Evolutionary conservation across 1,139 yeast genomes (phyloP).

Genomic region (Tardiomyces depauwii): DNA sequence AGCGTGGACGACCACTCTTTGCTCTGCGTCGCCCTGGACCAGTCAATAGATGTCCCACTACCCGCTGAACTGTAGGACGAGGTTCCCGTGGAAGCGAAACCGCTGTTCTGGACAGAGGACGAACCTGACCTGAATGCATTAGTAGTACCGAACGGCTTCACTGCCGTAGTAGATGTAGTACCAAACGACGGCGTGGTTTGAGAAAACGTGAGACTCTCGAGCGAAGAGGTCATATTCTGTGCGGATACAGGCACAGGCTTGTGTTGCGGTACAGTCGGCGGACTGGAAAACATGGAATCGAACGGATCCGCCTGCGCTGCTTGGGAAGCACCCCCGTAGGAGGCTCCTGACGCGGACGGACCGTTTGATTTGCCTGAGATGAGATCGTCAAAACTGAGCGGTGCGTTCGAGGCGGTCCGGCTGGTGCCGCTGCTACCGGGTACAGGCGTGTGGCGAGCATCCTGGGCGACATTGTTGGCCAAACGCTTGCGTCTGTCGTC

Average conservation of each 20-base stretch:
- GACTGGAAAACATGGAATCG: background rate
- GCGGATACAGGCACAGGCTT: background rate
- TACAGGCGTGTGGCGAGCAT: background rate
- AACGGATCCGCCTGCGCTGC: background rate
- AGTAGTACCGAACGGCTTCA: too few relatives aligned
- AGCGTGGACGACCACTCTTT: background rate
- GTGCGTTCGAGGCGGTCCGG: background rate
- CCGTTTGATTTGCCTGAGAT: constrained; percentile 7
- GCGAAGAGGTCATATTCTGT: background rate
- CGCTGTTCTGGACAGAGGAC: too few relatives aligned
- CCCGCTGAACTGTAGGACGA: too few relatives aligned
- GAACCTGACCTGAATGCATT: too few relatives aligned
- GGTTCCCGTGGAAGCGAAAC: too few relatives aligned
- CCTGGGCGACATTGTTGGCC: background rate
- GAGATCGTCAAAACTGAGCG: constrained; percentile 5
- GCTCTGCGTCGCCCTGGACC: constrained; percentile 3
- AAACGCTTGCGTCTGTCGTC: constrained; percentile 9
- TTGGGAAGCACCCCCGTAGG: background rate
- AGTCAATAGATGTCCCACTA: constrained; percentile 2
- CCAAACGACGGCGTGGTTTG: background rate
- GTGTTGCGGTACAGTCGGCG: background rate
- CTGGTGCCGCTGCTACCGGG: background rate
- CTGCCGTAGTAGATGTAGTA: background rate
- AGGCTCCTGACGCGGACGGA: background rate
- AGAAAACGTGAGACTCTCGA: background rate